Evolutionary conservation across 2,329 filamentous ascomycete genomes (phyloP), one percentile per base, ranked within the genome.

Genomic region (Dothistroma pini): DNA sequence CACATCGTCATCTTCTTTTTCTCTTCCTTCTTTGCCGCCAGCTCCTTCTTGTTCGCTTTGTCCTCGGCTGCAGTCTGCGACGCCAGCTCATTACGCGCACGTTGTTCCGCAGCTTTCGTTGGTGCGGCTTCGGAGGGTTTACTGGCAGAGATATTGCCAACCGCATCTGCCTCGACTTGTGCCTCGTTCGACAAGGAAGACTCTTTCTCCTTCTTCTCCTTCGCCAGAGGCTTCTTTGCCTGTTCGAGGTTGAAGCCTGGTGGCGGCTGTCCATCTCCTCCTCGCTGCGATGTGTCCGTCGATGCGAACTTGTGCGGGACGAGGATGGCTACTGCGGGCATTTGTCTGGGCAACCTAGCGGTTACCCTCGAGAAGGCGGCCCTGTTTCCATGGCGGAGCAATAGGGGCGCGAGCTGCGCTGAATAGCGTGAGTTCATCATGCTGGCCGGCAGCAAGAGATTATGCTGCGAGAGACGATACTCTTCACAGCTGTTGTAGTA

Each of bases 241-340:
- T 91, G 83, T 72, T 93, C 88, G n/a, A 90, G 81, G 74, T 95
- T 93, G 81, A 96, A 97, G 31, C 93, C 93, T 14, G 92, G 93
- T 60, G 93, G 93, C 50, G 91, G 93, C 58, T 83, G 80, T 19
- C 60, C 63, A 50, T 70, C 67, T 55, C 54, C 57, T 56, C 61
- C 58, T 56, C 83, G 79, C 14, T 82, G 81, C 61, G 81, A 81
- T 12, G 83, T 81, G 65, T 87, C 84, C 52, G 86, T 88, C 31
- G 83, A 78, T 65, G 84, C 79, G 38, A 59, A 59, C 63, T 75
- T 74, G 59, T 82, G 77, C 3, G 84, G 83, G 21, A 87, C 73
- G 58, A 86, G 73, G 56, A 86, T 81, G 48, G 84, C 84, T 54
- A 87, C 77, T 10, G 85, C 84, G 34, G 81, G 81, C 22, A 85